A percentile compares a stretch with the other conserved stretches of the same genome.
Evolutionary conservation across 2,329 filamentous ascomycete species (phyloP).

Genomic region (Penicillium corylophilum): DNA sequence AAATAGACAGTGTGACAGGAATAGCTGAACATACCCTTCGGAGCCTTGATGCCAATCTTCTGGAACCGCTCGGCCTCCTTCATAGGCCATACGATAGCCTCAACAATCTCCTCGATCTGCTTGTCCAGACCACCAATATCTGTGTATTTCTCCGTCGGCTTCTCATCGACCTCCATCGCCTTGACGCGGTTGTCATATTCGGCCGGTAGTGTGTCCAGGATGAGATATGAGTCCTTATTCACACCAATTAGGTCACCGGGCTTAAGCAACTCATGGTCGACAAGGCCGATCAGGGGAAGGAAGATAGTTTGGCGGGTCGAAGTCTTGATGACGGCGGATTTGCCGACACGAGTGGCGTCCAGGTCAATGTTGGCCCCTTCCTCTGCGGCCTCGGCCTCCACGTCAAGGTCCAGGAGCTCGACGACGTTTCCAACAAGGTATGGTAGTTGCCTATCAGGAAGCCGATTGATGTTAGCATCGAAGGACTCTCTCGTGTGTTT

Average conservation of each 20-base stretch:
- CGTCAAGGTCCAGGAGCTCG: constrained; percentile 93
- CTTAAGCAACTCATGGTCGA: constrained; percentile 92
- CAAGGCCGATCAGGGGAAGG: constrained; percentile 91
- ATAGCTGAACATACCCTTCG: constrained; percentile 70
- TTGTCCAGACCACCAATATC: constrained; percentile 97
- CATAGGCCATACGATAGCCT: constrained; percentile 99
- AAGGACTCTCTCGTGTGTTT: neutral
- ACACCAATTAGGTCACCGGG: constrained; percentile 96
- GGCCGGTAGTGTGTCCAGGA: constrained; percentile 92
- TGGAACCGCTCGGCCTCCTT: constrained; percentile 99
- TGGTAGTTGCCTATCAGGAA: constrained; percentile 73
- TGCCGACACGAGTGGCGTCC: constrained; percentile 93
- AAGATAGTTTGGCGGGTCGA: constrained; percentile 98
- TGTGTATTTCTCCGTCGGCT: constrained; percentile 97
- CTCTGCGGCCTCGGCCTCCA: constrained; percentile 91
- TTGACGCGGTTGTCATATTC: constrained; percentile 99
- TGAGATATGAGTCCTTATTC: constrained; percentile 98
- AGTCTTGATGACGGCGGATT: constrained; percentile 98
- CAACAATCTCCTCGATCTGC: constrained; percentile 97
- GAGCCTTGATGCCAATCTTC: constrained; percentile 99
- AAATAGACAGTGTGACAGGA: neutral
- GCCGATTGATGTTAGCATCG: constrained; percentile 13
- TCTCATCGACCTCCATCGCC: constrained; percentile 99
- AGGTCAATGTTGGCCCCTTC: constrained; percentile 98
- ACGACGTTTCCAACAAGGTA: constrained; percentile 99